phyloP scores from a whole-genome alignment of 257 asterid species.

The Salvia splendens region DNA sequence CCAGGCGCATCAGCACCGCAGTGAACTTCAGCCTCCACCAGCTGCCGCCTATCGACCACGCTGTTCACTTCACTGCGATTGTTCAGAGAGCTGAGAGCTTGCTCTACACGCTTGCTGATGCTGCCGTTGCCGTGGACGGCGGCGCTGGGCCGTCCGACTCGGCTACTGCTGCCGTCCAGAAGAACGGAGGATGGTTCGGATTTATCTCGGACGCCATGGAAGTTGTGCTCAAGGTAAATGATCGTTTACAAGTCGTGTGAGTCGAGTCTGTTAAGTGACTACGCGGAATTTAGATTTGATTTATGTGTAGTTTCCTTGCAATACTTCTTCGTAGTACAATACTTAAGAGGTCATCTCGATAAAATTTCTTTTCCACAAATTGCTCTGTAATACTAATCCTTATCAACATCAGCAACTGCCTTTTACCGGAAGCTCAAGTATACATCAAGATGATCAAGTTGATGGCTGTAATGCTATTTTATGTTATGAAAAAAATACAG shows the following conservation, averaged over 20 bases:
- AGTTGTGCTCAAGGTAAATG: constrained; percentile 79
- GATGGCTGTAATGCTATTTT: too few relatives aligned
- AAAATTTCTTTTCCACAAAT: not conserved
- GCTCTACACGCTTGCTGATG: constrained; percentile 88
- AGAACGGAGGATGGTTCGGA: constrained; percentile 92
- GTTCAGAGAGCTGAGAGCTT: constrained; percentile 71
- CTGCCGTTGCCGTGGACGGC: constrained; percentile 71
- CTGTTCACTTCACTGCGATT: constrained; percentile 52
- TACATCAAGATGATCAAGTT: too few relatives aligned
- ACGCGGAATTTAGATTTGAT: not conserved
- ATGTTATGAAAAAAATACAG: not conserved
- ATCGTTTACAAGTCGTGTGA: not conserved
- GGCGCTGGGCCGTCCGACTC: constrained; percentile 49
- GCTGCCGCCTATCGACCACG: constrained; percentile 54
- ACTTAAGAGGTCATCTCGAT: not conserved
- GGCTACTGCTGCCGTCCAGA: constrained; percentile 50
- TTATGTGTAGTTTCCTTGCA: not conserved
- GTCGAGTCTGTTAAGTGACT: not conserved
- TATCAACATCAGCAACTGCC: not conserved
- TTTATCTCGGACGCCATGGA: constrained; percentile 96
- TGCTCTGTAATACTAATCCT: not conserved
- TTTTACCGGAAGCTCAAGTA: constrained; percentile 1
- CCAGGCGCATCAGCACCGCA: constrained; percentile 53
- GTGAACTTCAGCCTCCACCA: constrained; percentile 71
- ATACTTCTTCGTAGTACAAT: not conserved